A percentile compares a stretch with the other conserved stretches of the same genome.
phyloP scores from a whole-genome alignment of 1,284 basidiomycete species.

The Ustilago bromivora region DNA sequence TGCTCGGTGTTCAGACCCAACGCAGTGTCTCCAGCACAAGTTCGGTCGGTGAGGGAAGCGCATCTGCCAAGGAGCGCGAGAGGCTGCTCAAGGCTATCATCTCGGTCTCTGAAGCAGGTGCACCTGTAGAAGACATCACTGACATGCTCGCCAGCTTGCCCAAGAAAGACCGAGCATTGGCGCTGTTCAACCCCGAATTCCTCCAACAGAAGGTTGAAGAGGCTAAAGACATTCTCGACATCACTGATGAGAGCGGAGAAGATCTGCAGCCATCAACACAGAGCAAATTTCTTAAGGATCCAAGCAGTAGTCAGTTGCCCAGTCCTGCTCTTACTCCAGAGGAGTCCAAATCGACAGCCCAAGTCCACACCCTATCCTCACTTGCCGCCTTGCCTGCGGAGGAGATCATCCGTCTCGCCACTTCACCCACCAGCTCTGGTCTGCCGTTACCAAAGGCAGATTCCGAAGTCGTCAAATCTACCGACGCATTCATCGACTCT shows the following conservation, averaged over 20 bases:
- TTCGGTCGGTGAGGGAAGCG: constrained; percentile 38
- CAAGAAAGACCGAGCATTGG: constrained; percentile 88
- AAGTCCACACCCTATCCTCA: constrained; percentile 67
- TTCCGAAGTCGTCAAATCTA: constrained; percentile 76
- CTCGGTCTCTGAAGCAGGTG: constrained; percentile 32
- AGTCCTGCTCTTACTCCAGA: constrained; percentile 11
- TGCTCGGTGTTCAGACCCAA: constrained; percentile 29
- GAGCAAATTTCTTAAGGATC: constrained; percentile 17
- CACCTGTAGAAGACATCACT: constrained; percentile 70
- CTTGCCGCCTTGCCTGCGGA: constrained; percentile 77
- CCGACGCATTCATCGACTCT: constrained; percentile 81
- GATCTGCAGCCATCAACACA: constrained; percentile 8
- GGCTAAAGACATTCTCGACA: constrained; percentile 77
- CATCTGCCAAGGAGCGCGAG: constrained; percentile 72
- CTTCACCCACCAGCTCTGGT: constrained; percentile 71
- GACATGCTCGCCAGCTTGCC: constrained; percentile 84
- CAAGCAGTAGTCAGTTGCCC: constrained; percentile 46
- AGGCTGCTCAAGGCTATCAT: constrained; percentile 76
- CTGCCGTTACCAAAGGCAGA: constrained; percentile 80
- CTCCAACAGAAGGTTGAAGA: constrained; percentile 82
- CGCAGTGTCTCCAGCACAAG: constrained; percentile 51
- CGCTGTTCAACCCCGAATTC: constrained; percentile 86
- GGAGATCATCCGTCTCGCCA: constrained; percentile 76
- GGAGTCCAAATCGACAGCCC: constrained; percentile 1
- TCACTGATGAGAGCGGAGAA: constrained; percentile 69